A percentile compares a stretch with the other conserved stretches of the same genome.
phyloP scores from a whole-genome alignment of 2,329 filamentous ascomycete genomes.

The Paecilomyces formosus region DNA sequence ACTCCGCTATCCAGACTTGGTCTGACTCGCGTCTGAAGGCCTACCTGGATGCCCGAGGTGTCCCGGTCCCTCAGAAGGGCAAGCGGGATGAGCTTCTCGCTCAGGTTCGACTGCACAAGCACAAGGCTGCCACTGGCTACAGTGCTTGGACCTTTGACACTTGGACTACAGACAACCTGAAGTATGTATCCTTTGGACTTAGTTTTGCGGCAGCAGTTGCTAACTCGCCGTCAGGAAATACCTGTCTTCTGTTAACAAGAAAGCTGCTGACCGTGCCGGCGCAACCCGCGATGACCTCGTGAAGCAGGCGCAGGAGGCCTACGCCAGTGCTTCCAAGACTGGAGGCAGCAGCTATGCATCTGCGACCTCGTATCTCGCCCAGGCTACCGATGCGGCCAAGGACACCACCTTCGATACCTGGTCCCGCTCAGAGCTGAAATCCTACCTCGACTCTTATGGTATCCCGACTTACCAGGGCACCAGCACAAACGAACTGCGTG shows the following conservation, averaged over 20 bases:
- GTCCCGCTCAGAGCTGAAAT: constrained; percentile 64
- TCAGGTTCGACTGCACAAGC: constrained; percentile 63
- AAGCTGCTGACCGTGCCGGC: constrained; percentile 55
- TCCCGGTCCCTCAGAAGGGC: constrained; percentile 64
- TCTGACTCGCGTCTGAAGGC: constrained; percentile 70
- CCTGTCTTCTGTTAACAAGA: constrained; percentile 40
- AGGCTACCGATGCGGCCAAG: constrained; percentile 60
- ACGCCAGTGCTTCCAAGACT: constrained; percentile 40
- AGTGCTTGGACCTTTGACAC: constrained; percentile 75
- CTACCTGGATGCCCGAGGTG: constrained; percentile 67
- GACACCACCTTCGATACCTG: constrained; percentile 63
- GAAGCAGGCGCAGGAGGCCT: constrained; percentile 44
- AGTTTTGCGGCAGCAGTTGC: constrained; percentile 45
- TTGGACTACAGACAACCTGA: constrained; percentile 63
- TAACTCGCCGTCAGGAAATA: constrained; percentile 37
- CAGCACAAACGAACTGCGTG: constrained; percentile 61
- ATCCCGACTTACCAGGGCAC: constrained; percentile 61
- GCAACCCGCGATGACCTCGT: constrained; percentile 67
- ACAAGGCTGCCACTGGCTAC: constrained; percentile 62
- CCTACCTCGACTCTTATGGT: constrained; percentile 73
- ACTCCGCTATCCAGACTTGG: constrained; percentile 56
- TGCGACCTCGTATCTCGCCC: constrained; percentile 61
- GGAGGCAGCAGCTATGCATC: constrained; percentile 49
- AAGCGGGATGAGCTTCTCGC: constrained; percentile 68
- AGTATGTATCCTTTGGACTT: constrained; percentile 44